Percentiles rank a stretch among this genome's conserved stretches.
Conservation (phyloP, 371 early-diverging fungal genomes). For the Thermomucor indicae-seudaticae region DNA sequence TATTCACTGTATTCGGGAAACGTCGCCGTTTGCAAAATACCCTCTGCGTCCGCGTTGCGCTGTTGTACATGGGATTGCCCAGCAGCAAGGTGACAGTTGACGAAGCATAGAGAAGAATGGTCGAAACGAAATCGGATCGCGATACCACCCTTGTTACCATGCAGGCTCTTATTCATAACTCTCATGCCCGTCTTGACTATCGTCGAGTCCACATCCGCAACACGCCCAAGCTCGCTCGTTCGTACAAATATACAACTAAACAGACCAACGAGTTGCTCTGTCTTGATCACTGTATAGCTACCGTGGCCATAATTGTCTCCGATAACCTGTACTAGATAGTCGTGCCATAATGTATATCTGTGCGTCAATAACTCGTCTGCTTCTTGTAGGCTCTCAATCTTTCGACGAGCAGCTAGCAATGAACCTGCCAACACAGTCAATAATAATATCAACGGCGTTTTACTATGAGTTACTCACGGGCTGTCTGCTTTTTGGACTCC, state of each 20-base stretch:
- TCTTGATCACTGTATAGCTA: slow-evolving; percentile 65
- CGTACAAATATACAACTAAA: slow-evolving; percentile 72
- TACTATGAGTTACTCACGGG: slow-evolving; percentile 49
- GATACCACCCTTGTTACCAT: slow-evolving; percentile 92
- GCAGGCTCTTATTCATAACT: slow-evolving; percentile 53
- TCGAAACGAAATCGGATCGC: slow-evolving; percentile 70
- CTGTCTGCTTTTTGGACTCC: slow-evolving; percentile 69
- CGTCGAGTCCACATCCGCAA: slow-evolving; percentile 23
- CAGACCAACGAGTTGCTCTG: slow-evolving; percentile 76
- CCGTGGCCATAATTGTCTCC: slow-evolving; percentile 41
- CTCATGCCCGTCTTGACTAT: slow-evolving; percentile 78
- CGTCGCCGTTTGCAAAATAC: slow-evolving; percentile 61
- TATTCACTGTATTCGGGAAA: slow-evolving; percentile 42
- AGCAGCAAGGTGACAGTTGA: slow-evolving; percentile 86
- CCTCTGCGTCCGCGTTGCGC: slow-evolving; percentile 72
- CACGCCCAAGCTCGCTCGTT: slow-evolving; percentile 23
- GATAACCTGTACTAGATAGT: slow-evolving; percentile 53
- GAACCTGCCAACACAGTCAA: slow-evolving; percentile 60
- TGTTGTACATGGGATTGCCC: slow-evolving; percentile 70
- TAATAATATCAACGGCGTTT: not conserved
- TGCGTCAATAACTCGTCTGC: slow-evolving; percentile 53
- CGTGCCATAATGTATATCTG: slow-evolving; percentile 68
- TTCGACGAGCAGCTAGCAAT: slow-evolving; percentile 52
- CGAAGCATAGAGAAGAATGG: slow-evolving; percentile 79
- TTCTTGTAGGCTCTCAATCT: slow-evolving; percentile 39